Conservation (phyloP, 2,329 filamentous ascomycete species). For the Decorospora gaudefroyi region DNA sequence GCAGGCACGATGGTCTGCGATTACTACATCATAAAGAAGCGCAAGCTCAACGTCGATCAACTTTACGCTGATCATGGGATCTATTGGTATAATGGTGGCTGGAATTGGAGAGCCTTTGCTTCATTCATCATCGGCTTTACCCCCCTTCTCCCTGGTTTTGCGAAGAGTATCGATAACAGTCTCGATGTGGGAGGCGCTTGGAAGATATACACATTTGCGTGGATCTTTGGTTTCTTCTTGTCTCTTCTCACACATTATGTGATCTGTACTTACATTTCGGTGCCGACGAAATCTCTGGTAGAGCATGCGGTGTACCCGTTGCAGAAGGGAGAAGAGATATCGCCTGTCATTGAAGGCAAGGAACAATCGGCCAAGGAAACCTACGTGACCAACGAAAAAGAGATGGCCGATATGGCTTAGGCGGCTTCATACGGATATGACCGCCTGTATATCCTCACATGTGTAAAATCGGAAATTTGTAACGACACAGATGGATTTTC, state of each 20-base stretch:
- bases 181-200: conserved; percentile 49
- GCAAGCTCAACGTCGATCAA: conserved; percentile 43
- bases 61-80: conserved; percentile 41
- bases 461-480: no score
- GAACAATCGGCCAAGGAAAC: conserved; percentile 26
- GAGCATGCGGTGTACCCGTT: conserved; percentile 48
- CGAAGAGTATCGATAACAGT: conserved; percentile 45
- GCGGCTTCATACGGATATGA: no score
- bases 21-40: conserved; percentile 45
- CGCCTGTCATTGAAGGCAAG: conserved; percentile 28
- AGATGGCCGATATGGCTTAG: conserved; percentile 25
- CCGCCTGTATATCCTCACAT: no score
- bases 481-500: no score
- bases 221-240: conserved; percentile 50
- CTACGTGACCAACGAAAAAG: conserved; percentile 34
- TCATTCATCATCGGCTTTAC: conserved; percentile 41
- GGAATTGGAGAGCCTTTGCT: conserved; percentile 44
- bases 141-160: conserved; percentile 47
- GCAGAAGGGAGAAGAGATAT: conserved; percentile 36
- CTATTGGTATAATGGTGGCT: conserved; percentile 42
- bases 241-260: conserved; percentile 47
- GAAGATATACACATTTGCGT: conserved; percentile 52
- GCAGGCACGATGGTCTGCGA: conserved; percentile 45
- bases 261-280: conserved; percentile 49
- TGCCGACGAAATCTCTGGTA: conserved; percentile 39